These are phyloP conservation scores for Knoxdaviesia capensis DNA, from an alignment of 2,329 filamentous ascomycete species.

Conservation along the genomic window DNA sequence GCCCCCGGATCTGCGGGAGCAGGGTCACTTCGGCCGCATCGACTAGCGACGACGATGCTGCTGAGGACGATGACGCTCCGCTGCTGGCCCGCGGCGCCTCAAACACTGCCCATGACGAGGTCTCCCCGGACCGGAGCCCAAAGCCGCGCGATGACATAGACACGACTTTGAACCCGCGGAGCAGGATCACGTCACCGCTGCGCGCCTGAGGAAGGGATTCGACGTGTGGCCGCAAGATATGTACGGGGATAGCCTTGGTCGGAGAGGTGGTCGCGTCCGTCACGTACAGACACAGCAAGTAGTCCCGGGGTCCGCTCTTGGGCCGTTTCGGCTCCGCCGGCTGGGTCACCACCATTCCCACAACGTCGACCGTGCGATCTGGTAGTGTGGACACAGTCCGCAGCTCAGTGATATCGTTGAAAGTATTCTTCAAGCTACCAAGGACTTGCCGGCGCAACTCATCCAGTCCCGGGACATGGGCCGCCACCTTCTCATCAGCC, in stretches of 20 bases:
- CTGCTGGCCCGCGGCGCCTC: conserved; percentile 19
- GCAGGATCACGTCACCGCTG: conserved; percentile 35
- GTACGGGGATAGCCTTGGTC: conserved; percentile 27
- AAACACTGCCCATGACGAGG: conserved; percentile 42
- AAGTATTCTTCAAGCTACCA: too few species aligned
- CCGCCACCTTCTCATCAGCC: too few species aligned
- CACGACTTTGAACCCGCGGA: conserved; percentile 33
- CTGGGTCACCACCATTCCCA: conserved; percentile 31
- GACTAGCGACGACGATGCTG: background rate
- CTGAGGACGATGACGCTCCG: background rate
- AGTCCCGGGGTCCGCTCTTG: conserved; percentile 37
- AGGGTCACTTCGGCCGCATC: background rate
- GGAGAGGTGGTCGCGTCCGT: conserved; percentile 35
- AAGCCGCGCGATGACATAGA: conserved; percentile 33
- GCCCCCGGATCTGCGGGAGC: conserved; percentile 34
- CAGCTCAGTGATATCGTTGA: too few species aligned
- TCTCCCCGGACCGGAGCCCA: conserved; percentile 31
- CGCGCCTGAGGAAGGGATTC: conserved; percentile 32
- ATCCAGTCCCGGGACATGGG: too few species aligned
- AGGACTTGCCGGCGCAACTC: too few species aligned
- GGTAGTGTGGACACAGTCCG: too few species aligned
- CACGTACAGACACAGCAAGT: conserved; percentile 34
- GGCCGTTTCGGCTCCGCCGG: conserved; percentile 30
- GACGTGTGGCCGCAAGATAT: conserved; percentile 37
- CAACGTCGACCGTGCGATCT: conserved; percentile 23